Evolutionary conservation across 495 filamentous ascomycete genomes (phyloP).

Genomic region (Melanomma pulvis-pyrius): DNA sequence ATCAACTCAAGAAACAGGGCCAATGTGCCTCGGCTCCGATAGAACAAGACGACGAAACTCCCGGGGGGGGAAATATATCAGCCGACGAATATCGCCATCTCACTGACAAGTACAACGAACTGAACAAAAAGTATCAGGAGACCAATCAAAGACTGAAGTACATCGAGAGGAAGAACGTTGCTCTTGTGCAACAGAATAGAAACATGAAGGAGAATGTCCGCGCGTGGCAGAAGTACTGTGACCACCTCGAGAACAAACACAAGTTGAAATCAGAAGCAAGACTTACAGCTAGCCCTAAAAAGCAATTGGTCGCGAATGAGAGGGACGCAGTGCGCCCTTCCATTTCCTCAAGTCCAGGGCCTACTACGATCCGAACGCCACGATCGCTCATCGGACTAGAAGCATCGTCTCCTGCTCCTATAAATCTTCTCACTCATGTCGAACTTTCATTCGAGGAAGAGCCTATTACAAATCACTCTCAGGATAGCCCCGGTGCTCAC

Average conservation of each 20-base stretch:
- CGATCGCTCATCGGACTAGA: conserved; percentile 1
- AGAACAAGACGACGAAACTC: neutral
- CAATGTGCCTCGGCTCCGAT: neutral
- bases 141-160: conserved; percentile 17
- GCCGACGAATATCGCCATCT: conserved; percentile 28
- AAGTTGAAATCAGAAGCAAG: conserved; percentile 10
- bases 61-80: conserved; percentile 7
- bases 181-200: conserved; percentile 34
- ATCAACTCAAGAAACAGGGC: conserved; percentile 1
- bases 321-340: neutral
- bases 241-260: conserved; percentile 16
- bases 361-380: conserved; percentile 1
- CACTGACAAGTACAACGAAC: conserved; percentile 35
- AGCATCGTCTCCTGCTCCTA: conserved; percentile 11
- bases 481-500: neutral
- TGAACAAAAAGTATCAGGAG: conserved; percentile 26
- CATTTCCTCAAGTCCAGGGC: conserved; percentile 9
- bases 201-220: conserved; percentile 36
- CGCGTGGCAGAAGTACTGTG: conserved; percentile 34
- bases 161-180: conserved; percentile 22
- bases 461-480: neutral
- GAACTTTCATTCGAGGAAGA: neutral
- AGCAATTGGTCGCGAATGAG: neutral
- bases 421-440: conserved; percentile 1
- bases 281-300: neutral